A percentile compares a stretch with the other conserved stretches of the same genome.
phyloP scores from a whole-genome alignment of 768 basidiomycete genomes.

The Neoboletus subvelutipes region DNA sequence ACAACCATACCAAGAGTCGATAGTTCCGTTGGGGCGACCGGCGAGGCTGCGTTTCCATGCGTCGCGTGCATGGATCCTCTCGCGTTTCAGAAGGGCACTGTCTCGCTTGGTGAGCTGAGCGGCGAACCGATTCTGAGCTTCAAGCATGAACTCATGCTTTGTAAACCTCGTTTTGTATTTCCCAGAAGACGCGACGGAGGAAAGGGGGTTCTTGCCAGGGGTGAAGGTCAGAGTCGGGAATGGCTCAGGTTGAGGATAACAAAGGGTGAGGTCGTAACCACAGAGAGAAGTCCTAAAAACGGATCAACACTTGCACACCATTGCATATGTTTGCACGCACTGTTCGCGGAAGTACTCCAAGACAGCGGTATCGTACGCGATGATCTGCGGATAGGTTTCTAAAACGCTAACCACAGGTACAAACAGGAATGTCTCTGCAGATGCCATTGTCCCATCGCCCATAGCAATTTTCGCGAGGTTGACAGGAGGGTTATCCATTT shows the following conservation, averaged over 20 bases:
- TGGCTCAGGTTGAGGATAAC: constrained; percentile 60
- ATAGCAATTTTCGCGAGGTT: constrained; percentile 67
- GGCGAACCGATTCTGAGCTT: constrained; percentile 23
- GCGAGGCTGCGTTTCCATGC: constrained; percentile 48
- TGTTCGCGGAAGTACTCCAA: constrained; percentile 68
- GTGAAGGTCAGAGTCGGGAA: constrained; percentile 39
- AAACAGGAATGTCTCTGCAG: constrained; percentile 49
- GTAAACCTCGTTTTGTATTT: constrained; percentile 21
- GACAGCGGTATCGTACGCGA: constrained; percentile 66
- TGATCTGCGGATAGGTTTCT: constrained; percentile 74
- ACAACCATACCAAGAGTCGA: constrained; percentile 68
- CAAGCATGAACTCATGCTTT: constrained; percentile 19
- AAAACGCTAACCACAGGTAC: constrained; percentile 59
- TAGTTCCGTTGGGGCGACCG: constrained; percentile 50
- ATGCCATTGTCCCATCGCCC: constrained; percentile 62
- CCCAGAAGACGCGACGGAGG: not conserved
- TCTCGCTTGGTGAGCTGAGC: constrained; percentile 23
- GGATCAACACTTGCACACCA: not conserved
- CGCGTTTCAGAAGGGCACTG: constrained; percentile 22
- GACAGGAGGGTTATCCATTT: constrained; percentile 61
- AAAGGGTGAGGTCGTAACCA: constrained; percentile 62
- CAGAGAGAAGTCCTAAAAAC: constrained; percentile 55
- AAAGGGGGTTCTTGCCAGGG: constrained; percentile 14
- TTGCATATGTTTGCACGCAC: constrained; percentile 39
- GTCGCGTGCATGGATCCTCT: constrained; percentile 24